Evolutionary conservation across 192 early-diverging fungal genomes (phyloP).

Genomic region (Geranomyces michiganensis): DNA sequence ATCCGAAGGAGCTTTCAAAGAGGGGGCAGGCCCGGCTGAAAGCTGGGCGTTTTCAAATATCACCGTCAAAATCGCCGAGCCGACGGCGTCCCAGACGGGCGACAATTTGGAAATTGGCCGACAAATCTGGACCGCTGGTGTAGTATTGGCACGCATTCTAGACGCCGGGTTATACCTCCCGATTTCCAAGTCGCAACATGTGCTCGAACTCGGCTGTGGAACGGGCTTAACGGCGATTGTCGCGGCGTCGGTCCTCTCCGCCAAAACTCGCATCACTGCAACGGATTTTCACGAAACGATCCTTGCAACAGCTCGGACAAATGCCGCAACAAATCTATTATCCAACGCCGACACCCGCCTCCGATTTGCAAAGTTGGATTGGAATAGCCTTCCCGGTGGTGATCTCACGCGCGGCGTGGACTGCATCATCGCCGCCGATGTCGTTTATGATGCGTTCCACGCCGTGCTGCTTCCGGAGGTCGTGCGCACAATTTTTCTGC

Average conservation of each 20-base stretch:
- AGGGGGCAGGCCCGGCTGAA: too few relatives aligned
- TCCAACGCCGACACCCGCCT: background rate
- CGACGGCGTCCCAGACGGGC: constrained; percentile 7
- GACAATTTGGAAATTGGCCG: constrained; percentile 26
- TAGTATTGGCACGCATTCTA: constrained; percentile 18
- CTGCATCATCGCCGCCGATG: constrained; percentile 27
- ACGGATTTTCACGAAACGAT: constrained; percentile 26
- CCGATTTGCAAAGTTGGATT: constrained; percentile 9
- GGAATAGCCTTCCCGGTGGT: constrained; percentile 5
- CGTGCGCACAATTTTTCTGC: constrained; percentile 5
- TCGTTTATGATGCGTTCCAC: constrained; percentile 25
- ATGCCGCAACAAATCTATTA: constrained; percentile 11
- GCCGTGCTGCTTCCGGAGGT: constrained; percentile 17
- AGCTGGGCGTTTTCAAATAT: constrained; percentile 6
- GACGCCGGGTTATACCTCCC: constrained; percentile 8
- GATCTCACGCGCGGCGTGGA: background rate
- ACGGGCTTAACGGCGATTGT: constrained; percentile 21
- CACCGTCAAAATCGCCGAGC: constrained; percentile 15
- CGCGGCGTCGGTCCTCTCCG: constrained; percentile 14
- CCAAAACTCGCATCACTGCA: constrained; percentile 11
- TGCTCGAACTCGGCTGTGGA: constrained; percentile 30
- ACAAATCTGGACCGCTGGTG: constrained; percentile 30
- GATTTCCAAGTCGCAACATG: background rate
- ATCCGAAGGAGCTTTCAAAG: background rate
- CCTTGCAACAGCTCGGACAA: constrained; percentile 9